phyloP scores from a whole-genome alignment of 1,284 basidiomycete species.

The Fomitiporia mediterranea region DNA sequence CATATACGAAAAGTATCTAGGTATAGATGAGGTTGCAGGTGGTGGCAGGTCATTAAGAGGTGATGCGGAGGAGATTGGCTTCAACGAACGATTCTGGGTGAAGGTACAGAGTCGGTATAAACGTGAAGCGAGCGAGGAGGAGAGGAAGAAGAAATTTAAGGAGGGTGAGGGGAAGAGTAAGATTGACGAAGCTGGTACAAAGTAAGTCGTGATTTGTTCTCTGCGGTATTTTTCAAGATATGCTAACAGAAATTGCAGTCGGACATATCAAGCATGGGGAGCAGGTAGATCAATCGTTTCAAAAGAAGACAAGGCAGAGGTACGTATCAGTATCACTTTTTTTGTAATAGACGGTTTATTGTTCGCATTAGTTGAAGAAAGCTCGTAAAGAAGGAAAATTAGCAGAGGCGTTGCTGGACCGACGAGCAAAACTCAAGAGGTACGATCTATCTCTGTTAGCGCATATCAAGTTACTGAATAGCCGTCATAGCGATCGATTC shows the following conservation, averaged over 20 bases:
- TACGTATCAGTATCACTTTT: slow-evolving; percentile 28
- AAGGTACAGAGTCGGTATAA: slow-evolving; percentile 91
- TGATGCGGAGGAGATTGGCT: slow-evolving; percentile 79
- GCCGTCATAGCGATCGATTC: slow-evolving; percentile 51
- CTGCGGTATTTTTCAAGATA: slow-evolving; percentile 7
- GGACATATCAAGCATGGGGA: slow-evolving; percentile 83
- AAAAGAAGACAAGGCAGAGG: slow-evolving; percentile 66
- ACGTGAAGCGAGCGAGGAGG: slow-evolving; percentile 78
- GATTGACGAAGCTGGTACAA: slow-evolving; percentile 64
- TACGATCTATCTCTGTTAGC: slow-evolving; percentile 31
- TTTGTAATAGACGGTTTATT: slow-evolving; percentile 14
- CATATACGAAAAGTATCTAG: slow-evolving; percentile 79
- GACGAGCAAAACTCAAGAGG: slow-evolving; percentile 91
- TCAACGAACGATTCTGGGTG: slow-evolving; percentile 78
- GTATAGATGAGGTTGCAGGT: slow-evolving; percentile 79
- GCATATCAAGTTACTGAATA: slow-evolving; percentile 23
- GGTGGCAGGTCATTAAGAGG: slow-evolving; percentile 73
- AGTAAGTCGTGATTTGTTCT: slow-evolving; percentile 46
- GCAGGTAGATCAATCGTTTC: slow-evolving; percentile 74
- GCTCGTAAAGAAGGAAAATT: slow-evolving; percentile 85
- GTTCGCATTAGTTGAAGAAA: slow-evolving; percentile 64
- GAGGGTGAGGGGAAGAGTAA: slow-evolving; percentile 34
- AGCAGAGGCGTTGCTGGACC: slow-evolving; percentile 84
- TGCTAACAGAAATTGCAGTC: slow-evolving; percentile 40
- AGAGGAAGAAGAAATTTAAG: slow-evolving; percentile 65